Evolutionary conservation across 1,139 yeast genomes (phyloP), one percentile per base, ranked within the genome.

Genomic region (Blastobotrys proliferans): DNA sequence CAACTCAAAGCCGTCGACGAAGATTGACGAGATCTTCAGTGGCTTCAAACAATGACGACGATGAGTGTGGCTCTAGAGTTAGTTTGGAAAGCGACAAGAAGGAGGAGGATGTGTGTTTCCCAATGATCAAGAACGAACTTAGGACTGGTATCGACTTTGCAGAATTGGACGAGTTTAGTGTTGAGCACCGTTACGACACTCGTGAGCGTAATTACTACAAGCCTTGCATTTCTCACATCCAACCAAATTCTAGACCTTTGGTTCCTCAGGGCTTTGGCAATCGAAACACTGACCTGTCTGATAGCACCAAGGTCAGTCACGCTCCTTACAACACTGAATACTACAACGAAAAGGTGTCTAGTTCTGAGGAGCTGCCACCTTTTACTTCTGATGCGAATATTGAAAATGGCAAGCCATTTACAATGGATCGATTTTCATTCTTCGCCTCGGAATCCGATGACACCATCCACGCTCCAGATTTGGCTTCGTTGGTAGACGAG

Each of bases 71-170:
- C 2, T 62, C 67, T 11, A 55, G 58, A 13, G 52, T 54, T 16
- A 58, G 63, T 41, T 49, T 61, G 35, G 55, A 83, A 56, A 94
- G 84, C 60, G 45, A 43, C 20, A 43, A 43, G 24, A 54, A 51
- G 13, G 58, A 61, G 31, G 87, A 96, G 0, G 97, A 92, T 73
- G 98, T 92, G 36, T 92, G 97, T 70, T 88, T 90, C 67, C 97
- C 98, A 1, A 83, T 87, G 86, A 21, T 21, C n/a, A 71, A 80
- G 41, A 79, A 86, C 18, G 86, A 52, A 16, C 52, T 55, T 39
- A 60, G 54, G 18, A 47, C 53, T 18, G 66, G 63, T 3, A 59
- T 66, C 35, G 69, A 69, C 42, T 64, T 67, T 48, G 53, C 49
- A 21, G 72, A 67, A 36, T 57, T 68, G 18, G 69, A 67, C 39